phyloP scores from a whole-genome alignment of 78 protist genomes.

The Creolimax fragrantissima region DNA sequence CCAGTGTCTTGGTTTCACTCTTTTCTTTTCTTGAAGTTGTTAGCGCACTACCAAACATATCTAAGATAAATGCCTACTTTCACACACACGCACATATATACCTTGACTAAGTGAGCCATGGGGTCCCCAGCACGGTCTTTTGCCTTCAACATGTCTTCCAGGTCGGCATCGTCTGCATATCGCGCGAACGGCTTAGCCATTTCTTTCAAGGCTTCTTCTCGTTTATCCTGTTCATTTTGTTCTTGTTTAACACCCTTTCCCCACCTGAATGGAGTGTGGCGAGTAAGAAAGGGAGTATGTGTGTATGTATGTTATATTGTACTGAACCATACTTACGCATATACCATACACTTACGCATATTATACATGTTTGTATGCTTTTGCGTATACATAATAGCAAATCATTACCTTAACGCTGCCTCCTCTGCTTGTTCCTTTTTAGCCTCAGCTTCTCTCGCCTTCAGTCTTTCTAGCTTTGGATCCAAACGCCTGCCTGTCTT shows the following conservation, averaged over 20 bases:
- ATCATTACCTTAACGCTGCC: neutral
- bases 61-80: too few relatives aligned
- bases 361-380: neutral
- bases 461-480: neutral
- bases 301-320: too few relatives aligned
- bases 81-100: too few relatives aligned
- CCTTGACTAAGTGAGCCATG: conserved; percentile 4
- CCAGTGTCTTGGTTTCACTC: too few relatives aligned
- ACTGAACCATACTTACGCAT: too few relatives aligned
- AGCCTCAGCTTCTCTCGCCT: neutral
- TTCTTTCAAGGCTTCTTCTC: neutral
- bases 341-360: neutral
- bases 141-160: neutral
- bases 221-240: neutral
- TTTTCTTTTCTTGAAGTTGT: too few relatives aligned
- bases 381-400: neutral
- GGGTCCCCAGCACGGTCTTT: neutral
- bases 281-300: too few relatives aligned
- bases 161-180: neutral
- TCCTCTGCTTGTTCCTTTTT: neutral
- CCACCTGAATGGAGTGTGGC: too few relatives aligned
- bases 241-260: neutral
- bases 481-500: neutral
- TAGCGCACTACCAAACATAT: too few relatives aligned
- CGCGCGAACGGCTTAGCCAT: conserved; percentile 9